Percentiles rank a stretch among this genome's conserved stretches.
Evolutionary conservation across 306 rosid genomes (phyloP).

Genomic region (Acacia crassicarpa): DNA sequence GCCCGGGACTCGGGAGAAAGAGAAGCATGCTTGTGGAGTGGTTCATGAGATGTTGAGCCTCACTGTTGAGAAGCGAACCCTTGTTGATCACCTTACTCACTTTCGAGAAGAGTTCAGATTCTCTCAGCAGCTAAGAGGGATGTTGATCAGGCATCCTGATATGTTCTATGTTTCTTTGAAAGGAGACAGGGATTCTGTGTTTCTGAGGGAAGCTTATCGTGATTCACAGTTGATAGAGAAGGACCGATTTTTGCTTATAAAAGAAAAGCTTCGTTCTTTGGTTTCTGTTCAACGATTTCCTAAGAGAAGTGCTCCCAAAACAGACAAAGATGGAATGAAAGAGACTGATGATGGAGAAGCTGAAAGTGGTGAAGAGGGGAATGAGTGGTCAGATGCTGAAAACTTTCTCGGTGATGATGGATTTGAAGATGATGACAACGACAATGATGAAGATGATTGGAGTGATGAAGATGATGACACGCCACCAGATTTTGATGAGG

Average conservation of each 20-base stretch:
- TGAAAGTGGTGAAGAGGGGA: slow-evolving; percentile 46
- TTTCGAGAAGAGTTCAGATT: slow-evolving; percentile 90
- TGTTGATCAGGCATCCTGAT: slow-evolving; percentile 92
- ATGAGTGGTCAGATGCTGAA: slow-evolving; percentile 61
- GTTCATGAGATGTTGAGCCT: slow-evolving; percentile 90
- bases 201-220: slow-evolving; percentile 85
- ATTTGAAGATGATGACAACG: slow-evolving; percentile 24
- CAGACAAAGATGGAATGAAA: slow-evolving; percentile 38
- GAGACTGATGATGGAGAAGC: slow-evolving; percentile 38
- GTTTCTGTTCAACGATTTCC: slow-evolving; percentile 66
- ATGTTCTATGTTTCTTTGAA: slow-evolving; percentile 85
- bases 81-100: slow-evolving; percentile 87
- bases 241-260: slow-evolving; percentile 70
- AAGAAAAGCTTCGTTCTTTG: slow-evolving; percentile 77
- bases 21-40: slow-evolving; percentile 87
- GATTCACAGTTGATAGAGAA: slow-evolving; percentile 75
- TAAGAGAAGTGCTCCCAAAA: slow-evolving; percentile 41
- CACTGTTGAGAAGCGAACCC: slow-evolving; percentile 77
- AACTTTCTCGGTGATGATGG: slow-evolving; percentile 26
- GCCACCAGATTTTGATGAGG: slow-evolving; percentile 72
- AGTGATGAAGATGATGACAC: slow-evolving; percentile 34
- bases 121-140: slow-evolving; percentile 85
- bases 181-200: slow-evolving; percentile 86
- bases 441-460: neutral
- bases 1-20: slow-evolving; percentile 67